These are phyloP conservation scores for Inonotus obliquus DNA, from an alignment of 1,284 basidiomycete species.

Conservation along the genomic window DNA sequence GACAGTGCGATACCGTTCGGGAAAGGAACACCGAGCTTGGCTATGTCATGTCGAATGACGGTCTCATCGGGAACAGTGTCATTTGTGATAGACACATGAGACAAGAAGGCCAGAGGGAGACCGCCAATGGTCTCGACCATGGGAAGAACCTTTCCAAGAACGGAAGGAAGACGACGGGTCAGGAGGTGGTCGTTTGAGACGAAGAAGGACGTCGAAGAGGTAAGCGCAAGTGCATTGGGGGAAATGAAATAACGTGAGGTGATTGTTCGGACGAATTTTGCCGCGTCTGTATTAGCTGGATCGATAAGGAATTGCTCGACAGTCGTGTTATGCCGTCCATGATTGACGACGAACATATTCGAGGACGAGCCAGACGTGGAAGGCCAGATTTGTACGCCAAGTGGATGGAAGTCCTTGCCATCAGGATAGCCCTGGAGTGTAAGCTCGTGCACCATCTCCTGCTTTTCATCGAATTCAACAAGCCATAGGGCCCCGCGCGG, in stretches of 20 bases:
- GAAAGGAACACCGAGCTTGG: conserved; percentile 50
- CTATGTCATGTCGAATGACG: conserved; percentile 34
- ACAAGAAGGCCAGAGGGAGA: conserved; percentile 54
- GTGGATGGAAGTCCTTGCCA: conserved; percentile 51
- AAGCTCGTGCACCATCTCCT: conserved; percentile 19
- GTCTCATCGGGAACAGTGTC: conserved; percentile 22
- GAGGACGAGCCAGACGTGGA: conserved; percentile 41
- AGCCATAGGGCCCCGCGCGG: conserved; percentile 47
- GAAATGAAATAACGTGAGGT: conserved; percentile 49
- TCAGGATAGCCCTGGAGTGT: conserved; percentile 40
- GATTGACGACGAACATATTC: conserved; percentile 60
- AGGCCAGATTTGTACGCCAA: conserved; percentile 49
- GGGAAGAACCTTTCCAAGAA: conserved; percentile 45
- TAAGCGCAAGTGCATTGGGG: conserved; percentile 61
- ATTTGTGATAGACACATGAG: conserved; percentile 43
- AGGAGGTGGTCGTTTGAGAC: conserved; percentile 67
- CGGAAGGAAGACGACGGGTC: conserved; percentile 52
- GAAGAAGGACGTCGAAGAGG: conserved; percentile 58
- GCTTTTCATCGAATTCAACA: conserved; percentile 9
- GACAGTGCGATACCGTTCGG: conserved; percentile 64
- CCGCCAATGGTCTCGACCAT: conserved; percentile 50
- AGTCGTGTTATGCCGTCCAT: conserved; percentile 49
- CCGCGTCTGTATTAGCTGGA: conserved; percentile 37
- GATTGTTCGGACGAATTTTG: conserved; percentile 53
- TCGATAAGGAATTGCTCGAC: conserved; percentile 61